Evolutionary conservation across 345 rosid genomes (phyloP), one percentile per base, ranked within the genome.

Genomic region (Sonneratia caseolaris): DNA sequence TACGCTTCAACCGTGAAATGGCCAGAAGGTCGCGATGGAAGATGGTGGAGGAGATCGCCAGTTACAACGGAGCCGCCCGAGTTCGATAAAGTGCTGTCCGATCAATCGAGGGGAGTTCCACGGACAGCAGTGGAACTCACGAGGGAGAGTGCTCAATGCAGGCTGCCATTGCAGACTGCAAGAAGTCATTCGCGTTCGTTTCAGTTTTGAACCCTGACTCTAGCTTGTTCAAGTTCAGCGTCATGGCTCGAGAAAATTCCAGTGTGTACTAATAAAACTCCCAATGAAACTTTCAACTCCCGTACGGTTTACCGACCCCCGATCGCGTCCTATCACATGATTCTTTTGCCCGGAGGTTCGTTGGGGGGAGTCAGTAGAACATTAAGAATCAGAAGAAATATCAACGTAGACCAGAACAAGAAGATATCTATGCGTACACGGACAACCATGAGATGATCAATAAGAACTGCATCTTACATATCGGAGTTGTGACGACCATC

Each of bases 91-190:
- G 67, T 68, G 76, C 32, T 80, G 78, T 14, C 83, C 80, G 12
- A 36, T 76, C 71, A 78, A 76, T 64, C 66, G 27, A 35, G 64
- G 37, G 37, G n/a, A 74, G 42, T 11, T 22, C 37, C 53, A 35
- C 43, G 0, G 35, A 9, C 2, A 38, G 49, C 42, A 66, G 5
- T 68, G 59, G 62, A 72, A 56, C 14, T 5, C 40, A 66, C 16
- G 53, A 42, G 12, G 51, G 68, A 13, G 78, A 81, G 35, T 71
- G 37, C 74, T 78, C 84, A 1, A 73, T 80, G 43, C 86, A 80
- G 69, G 79, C 80, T 2, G 84, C 86, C 22, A 83, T 83, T 70
- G 84, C 80, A 70, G 80, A 83, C 62, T 83, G 86, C 72, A 83
- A 80, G 79, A 78, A 57, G 49, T 83, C 84, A 4, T 72, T 76